These are phyloP conservation scores for Gossypium anomalum DNA, from an alignment of 345 rosid species.

Conservation along the genomic window DNA sequence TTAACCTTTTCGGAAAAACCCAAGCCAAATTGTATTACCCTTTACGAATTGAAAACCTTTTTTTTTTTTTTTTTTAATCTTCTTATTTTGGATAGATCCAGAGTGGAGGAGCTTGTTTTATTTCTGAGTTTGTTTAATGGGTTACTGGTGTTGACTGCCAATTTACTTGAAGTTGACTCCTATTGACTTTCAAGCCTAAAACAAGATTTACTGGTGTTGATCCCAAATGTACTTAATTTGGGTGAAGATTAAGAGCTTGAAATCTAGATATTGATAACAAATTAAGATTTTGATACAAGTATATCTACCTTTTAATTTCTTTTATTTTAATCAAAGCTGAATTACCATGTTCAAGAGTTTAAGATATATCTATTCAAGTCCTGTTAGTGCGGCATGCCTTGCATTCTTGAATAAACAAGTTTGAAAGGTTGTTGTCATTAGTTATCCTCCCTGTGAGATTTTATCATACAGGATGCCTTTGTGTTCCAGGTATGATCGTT, in stretches of 20 bases:
- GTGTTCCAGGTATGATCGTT: constrained; percentile 76
- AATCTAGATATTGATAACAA: not conserved
- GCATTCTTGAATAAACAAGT: not conserved
- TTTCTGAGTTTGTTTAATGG: not conserved
- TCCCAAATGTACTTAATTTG: not conserved
- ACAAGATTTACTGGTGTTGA: not conserved
- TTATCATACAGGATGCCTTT: not conserved
- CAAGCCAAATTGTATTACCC: not conserved
- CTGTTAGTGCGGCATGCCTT: no score
- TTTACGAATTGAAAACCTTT: not conserved
- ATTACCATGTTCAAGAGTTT: no score
- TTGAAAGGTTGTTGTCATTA: not conserved
- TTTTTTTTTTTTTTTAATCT: no score
- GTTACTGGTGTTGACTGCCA: not conserved
- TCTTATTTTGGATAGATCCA: not conserved
- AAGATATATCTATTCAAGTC: no score
- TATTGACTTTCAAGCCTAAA: not conserved
- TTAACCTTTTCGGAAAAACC: not conserved
- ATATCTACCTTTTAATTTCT: not conserved
- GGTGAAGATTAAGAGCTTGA: not conserved
- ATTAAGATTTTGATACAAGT: not conserved
- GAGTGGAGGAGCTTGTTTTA: not conserved
- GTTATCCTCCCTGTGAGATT: not conserved
- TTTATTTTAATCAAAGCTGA: not conserved
- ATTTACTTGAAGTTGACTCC: not conserved